Percentiles rank a stretch among this genome's conserved stretches.
Conservation (phyloP, 371 early-diverging fungal species). For the Rhizomucor miehei region DNA sequence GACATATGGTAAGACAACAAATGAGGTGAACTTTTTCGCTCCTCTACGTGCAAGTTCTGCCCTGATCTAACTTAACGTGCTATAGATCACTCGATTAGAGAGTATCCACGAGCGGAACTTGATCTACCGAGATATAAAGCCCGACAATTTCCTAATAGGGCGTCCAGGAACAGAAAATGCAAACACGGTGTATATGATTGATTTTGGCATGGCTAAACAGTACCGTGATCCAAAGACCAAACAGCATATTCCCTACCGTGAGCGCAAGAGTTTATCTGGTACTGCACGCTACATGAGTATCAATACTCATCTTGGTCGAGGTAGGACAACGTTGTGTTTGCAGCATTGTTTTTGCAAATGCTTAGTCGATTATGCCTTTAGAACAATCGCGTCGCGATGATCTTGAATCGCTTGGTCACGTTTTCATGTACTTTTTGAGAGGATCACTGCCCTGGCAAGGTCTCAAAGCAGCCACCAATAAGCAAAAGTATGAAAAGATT, state of each 20-base stretch:
- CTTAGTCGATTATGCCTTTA: slow-evolving; percentile 1
- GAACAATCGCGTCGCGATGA: slow-evolving; percentile 95
- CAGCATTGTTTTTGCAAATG: neutral
- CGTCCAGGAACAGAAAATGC: slow-evolving; percentile 53
- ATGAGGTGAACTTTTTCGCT: too few relatives aligned
- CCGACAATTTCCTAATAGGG: slow-evolving; percentile 96
- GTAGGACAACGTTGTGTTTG: slow-evolving; percentile 5
- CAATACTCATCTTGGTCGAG: slow-evolving; percentile 83
- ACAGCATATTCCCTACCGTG: slow-evolving; percentile 80
- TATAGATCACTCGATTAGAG: slow-evolving; percentile 81
- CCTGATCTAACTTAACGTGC: neutral
- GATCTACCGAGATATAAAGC: slow-evolving; percentile 98
- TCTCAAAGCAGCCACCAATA: slow-evolving; percentile 85
- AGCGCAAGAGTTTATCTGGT: slow-evolving; percentile 82
- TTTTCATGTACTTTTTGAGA: slow-evolving; percentile 89
- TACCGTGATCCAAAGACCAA: slow-evolving; percentile 82
- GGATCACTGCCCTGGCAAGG: slow-evolving; percentile 94
- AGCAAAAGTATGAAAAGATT: slow-evolving; percentile 92
- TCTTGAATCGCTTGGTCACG: slow-evolving; percentile 90
- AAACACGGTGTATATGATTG: slow-evolving; percentile 66
- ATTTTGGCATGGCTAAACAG: slow-evolving; percentile 92
- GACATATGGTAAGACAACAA: slow-evolving; percentile 71
- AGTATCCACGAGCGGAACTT: slow-evolving; percentile 90
- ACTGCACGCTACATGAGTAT: slow-evolving; percentile 95
- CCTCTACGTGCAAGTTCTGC: neutral